phyloP scores from a whole-genome alignment of 1,284 basidiomycete genomes.

The Papiliotrema terrestris region DNA sequence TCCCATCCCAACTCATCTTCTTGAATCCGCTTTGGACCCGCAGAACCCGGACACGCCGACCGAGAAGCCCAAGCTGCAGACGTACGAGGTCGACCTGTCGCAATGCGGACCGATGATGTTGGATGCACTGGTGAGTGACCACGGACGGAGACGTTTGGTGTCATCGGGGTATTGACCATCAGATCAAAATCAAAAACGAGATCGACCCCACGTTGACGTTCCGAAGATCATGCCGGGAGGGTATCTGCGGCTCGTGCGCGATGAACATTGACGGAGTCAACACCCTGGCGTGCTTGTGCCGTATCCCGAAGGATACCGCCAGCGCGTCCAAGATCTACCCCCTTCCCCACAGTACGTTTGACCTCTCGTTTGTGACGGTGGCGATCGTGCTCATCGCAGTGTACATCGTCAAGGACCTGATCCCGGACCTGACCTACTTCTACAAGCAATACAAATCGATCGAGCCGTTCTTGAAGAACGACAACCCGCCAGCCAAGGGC shows the following conservation, averaged over 20 bases:
- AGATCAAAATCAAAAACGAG: slow-evolving; percentile 99
- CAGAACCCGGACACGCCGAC: slow-evolving; percentile 94
- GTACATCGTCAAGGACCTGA: slow-evolving; percentile 99
- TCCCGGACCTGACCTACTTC: slow-evolving; percentile 60
- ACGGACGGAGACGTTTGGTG: not conserved
- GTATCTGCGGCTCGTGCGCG: slow-evolving; percentile 96
- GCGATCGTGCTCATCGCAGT: slow-evolving; percentile 54
- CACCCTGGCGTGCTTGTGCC: slow-evolving; percentile 94
- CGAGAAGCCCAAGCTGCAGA: slow-evolving; percentile 86
- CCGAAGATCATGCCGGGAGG: slow-evolving; percentile 93
- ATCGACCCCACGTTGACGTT: slow-evolving; percentile 94
- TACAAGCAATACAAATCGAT: slow-evolving; percentile 99
- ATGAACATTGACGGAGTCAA: slow-evolving; percentile 99
- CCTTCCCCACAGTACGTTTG: slow-evolving; percentile 84
- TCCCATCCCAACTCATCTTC: not conserved
- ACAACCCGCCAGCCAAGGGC: slow-evolving; percentile 72
- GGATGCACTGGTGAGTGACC: slow-evolving; percentile 50
- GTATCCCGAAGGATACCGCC: slow-evolving; percentile 72
- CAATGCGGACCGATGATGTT: slow-evolving; percentile 93
- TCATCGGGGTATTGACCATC: slow-evolving; percentile 25
- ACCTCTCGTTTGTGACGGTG: not conserved
- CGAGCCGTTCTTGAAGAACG: slow-evolving; percentile 89
- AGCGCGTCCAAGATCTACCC: slow-evolving; percentile 93
- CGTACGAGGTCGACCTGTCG: slow-evolving; percentile 89
- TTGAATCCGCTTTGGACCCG: not conserved